Conservation (phyloP, 352 stramenopile species). For the Phytopythium vexans region DNA sequence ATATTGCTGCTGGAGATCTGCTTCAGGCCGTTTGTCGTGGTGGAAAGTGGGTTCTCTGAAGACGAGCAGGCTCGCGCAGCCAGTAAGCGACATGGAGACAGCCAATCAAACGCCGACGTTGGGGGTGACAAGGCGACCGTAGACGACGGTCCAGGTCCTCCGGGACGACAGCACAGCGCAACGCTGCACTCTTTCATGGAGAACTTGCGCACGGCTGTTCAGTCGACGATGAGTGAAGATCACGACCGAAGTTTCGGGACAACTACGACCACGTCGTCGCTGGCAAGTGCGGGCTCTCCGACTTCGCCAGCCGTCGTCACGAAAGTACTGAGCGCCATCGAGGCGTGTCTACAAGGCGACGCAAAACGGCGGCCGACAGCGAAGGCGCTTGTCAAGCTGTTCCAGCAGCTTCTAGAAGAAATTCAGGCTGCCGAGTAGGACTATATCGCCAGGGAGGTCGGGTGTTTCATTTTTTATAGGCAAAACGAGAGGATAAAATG, state of each 20-base stretch:
- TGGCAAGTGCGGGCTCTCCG: slow-evolving; percentile 6
- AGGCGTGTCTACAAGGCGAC: slow-evolving; percentile 58
- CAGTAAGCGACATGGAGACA: too few relatives aligned
- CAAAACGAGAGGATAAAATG: too few relatives aligned
- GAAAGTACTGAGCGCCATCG: slow-evolving; percentile 41
- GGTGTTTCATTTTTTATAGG: too few relatives aligned
- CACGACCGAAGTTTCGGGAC: slow-evolving; percentile 43
- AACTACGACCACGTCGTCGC: slow-evolving; percentile 27
- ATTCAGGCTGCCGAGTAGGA: slow-evolving; percentile 8
- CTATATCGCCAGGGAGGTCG: too few relatives aligned
- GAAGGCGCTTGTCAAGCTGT: slow-evolving; percentile 47
- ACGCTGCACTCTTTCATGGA: slow-evolving; percentile 47
- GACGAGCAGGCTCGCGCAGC: too few relatives aligned
- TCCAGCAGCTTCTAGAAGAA: slow-evolving; percentile 41
- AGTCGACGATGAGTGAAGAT: slow-evolving; percentile 26
- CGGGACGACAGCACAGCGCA: slow-evolving; percentile 20
- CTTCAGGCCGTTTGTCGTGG: slow-evolving; percentile 43
- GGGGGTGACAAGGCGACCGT: too few relatives aligned
- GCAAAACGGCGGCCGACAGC: slow-evolving; percentile 50
- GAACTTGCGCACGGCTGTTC: slow-evolving; percentile 28
- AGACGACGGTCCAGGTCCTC: slow-evolving; percentile 5
- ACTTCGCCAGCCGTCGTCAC: slow-evolving; percentile 19
- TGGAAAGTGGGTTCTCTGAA: slow-evolving; percentile 16
- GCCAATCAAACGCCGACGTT: too few relatives aligned
- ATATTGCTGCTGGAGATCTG: slow-evolving; percentile 57